A percentile compares a stretch with the other conserved stretches of the same genome.
phyloP scores from a whole-genome alignment of 2,329 filamentous ascomycete species.

The Colletotrichum spaethianum region DNA sequence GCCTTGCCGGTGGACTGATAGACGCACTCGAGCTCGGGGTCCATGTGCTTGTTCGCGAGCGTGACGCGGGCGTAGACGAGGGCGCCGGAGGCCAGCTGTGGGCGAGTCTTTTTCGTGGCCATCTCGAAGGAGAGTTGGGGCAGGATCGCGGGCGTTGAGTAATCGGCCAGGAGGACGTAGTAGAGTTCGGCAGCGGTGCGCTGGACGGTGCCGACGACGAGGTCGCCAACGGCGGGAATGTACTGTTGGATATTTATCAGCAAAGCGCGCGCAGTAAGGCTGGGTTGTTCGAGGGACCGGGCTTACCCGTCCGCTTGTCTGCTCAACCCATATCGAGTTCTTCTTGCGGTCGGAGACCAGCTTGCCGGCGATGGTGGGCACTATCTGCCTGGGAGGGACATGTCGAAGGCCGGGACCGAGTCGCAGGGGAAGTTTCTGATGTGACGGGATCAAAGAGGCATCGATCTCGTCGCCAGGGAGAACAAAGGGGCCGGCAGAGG shows the following conservation, averaged over 20 bases:
- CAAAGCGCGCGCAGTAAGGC: slow-evolving; percentile 17
- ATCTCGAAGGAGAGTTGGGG: slow-evolving; percentile 94
- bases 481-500: slow-evolving; percentile 73
- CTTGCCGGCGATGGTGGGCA: slow-evolving; percentile 77
- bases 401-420: slow-evolving; percentile 89
- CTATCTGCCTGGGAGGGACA: slow-evolving; percentile 81
- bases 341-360: slow-evolving; percentile 79
- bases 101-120: slow-evolving; percentile 92
- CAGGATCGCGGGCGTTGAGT: slow-evolving; percentile 76
- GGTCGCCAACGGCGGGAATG: slow-evolving; percentile 82
- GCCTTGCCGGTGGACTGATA: slow-evolving; percentile 88
- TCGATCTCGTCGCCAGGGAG: slow-evolving; percentile 87
- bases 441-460: slow-evolving; percentile 74
- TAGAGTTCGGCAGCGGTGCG: slow-evolving; percentile 83
- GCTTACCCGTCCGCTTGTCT: slow-evolving; percentile 76
- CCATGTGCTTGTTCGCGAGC: slow-evolving; percentile 84
- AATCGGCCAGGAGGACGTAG: slow-evolving; percentile 81
- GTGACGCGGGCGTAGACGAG: slow-evolving; percentile 91
- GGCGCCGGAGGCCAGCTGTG: slow-evolving; percentile 80
- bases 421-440: slow-evolving; percentile 79
- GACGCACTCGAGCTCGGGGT: slow-evolving; percentile 92
- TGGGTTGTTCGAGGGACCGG: neutral
- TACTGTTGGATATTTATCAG: slow-evolving; percentile 69
- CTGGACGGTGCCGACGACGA: slow-evolving; percentile 89
- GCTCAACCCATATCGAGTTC: slow-evolving; percentile 85